Evolutionary conservation across 306 rosid genomes (phyloP), one percentile per base, ranked within the genome.

Genomic region (Malus sylvestris): DNA sequence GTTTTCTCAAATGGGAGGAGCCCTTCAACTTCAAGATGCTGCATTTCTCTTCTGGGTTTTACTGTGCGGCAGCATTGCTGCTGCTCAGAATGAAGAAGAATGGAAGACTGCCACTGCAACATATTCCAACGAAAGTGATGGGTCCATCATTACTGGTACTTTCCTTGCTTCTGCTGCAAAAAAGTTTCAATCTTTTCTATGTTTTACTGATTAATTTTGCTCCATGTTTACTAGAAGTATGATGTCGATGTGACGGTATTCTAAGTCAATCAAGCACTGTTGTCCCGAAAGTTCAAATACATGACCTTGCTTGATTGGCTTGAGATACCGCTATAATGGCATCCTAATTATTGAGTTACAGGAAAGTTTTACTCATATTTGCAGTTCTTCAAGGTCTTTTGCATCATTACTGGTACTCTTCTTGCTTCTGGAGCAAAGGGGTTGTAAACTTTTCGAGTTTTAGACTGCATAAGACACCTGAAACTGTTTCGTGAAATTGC

Each of bases 51-150:
- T 59, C 89, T 73, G 87, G 82, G 74, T 89, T 78, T 63, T 90
- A 19, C 60, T 88, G 12, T 74, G 79, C 74, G 71, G 45, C 65
- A 38, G 44, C 78, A 81, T 77, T 77, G 68, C 42, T 75, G 89
- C 88, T 74, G 81, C 65, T 40, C 75, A 78, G 53, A 85, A 86
- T 40, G 88, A 67, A 65, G 89, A 72, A 65, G 88, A 83, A 66
- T 95, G 99, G 99, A 90, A 78, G 87, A 84, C 90, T 78, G 99
- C 91, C 53, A 85, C 98, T 76, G 98, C 99, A 70, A 95, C 99
- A 4, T 92, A 86, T 73, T 67, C 93, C 81, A 89, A 84, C 27
- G 97, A 95, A 81, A 79, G 79, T 69, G 89, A 92, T 72, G 96
- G 93, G 29, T 91, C 97, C 4, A 93, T 95, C 58, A 68, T 91